Percentiles rank a stretch among this genome's conserved stretches.
Conservation (phyloP, 169 alveolate genomes). For the Toxoplasma gondii region DNA sequence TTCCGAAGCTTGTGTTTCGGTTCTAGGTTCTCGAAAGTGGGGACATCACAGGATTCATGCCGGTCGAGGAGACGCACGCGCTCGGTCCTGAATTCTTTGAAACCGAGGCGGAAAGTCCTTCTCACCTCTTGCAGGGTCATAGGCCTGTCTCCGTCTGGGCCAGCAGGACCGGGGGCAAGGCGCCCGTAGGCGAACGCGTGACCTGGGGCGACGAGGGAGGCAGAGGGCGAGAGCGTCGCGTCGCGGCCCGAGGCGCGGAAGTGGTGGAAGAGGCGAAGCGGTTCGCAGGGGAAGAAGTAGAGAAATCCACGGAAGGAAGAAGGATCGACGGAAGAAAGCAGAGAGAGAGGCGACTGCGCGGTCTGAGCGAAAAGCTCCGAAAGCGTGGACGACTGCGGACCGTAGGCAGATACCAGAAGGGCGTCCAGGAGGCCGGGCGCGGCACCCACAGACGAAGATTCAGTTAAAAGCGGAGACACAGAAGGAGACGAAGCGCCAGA, state of each 20-base stretch:
- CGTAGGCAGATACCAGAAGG: not conserved
- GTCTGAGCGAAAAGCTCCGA: not conserved
- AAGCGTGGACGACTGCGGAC: not conserved
- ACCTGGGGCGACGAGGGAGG: not conserved
- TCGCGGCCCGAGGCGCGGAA: not conserved
- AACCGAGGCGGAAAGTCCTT: no score
- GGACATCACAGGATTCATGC: no score
- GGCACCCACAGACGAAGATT: not conserved
- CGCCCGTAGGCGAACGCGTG: not conserved
- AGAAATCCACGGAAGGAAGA: not conserved
- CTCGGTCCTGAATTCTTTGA: no score
- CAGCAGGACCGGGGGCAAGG: not conserved
- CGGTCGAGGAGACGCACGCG: no score
- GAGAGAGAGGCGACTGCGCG: not conserved
- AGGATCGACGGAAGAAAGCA: not conserved
- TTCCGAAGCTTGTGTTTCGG: no score
- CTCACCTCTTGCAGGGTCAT: not conserved
- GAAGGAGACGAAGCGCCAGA: not conserved
- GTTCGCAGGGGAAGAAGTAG: not conserved
- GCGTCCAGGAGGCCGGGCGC: not conserved
- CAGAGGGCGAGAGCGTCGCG: not conserved
- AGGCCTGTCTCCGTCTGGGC: not conserved
- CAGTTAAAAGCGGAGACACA: not conserved
- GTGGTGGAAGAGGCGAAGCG: not conserved
- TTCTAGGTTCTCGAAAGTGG: no score